Percentiles rank a stretch among this genome's conserved stretches.
Conservation (phyloP, 257 asterid genomes). For the Solanum ossicruentum region DNA sequence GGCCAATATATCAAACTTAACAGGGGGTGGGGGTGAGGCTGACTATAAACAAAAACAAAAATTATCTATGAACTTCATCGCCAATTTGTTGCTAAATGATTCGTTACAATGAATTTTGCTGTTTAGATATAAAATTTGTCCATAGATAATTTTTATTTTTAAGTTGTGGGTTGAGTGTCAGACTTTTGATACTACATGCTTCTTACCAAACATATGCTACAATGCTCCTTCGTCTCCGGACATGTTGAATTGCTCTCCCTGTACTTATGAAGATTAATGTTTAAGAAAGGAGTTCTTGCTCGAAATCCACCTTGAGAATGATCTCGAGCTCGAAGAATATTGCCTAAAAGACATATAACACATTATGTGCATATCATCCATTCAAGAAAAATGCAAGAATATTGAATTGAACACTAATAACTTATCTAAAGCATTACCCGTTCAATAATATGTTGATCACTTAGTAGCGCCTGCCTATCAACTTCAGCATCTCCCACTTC, state of each 20-base stretch:
- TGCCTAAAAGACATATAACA: background rate
- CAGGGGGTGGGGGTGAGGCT: no score
- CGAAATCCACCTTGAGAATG: background rate
- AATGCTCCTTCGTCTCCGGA: background rate
- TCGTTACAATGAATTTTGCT: no score
- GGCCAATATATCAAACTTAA: no score
- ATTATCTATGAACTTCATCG: no score
- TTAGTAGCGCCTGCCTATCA: background rate
- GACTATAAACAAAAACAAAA: no score
- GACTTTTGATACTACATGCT: background rate
- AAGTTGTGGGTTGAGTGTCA: no score
- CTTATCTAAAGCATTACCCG: background rate
- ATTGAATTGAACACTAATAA: background rate
- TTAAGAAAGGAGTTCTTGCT: background rate
- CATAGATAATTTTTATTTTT: no score
- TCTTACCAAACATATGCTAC: background rate
- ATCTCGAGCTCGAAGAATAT: background rate
- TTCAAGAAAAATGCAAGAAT: background rate
- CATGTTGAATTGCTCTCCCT: background rate
- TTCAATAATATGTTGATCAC: background rate
- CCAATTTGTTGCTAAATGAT: no score
- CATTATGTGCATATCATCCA: background rate
- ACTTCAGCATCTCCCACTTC: background rate
- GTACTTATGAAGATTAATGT: background rate
- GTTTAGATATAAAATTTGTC: no score